Conservation (phyloP, 2,329 filamentous ascomycete species). For the Fusarium sp. region DNA sequence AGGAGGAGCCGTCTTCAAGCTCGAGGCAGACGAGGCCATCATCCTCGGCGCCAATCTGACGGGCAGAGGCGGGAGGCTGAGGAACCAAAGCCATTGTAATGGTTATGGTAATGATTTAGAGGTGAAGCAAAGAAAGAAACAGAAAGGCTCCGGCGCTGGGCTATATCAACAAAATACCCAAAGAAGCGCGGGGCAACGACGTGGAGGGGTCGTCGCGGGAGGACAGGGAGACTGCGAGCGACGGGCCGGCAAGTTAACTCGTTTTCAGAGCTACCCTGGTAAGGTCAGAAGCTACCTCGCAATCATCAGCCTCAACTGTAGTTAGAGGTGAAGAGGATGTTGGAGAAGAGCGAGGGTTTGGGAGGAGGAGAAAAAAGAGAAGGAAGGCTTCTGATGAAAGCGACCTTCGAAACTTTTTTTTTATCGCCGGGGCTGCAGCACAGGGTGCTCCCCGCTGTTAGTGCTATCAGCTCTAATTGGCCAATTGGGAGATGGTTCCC, state of each 20-base stretch:
- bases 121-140: constrained; percentile 10
- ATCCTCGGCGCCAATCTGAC: constrained; percentile 59
- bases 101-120: constrained; percentile 10
- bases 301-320: constrained; percentile 48
- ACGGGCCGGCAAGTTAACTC: constrained; percentile 49
- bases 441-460: constrained; percentile 30
- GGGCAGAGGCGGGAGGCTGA: constrained; percentile 67
- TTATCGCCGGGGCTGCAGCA: constrained; percentile 23
- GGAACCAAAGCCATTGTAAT: constrained; percentile 47
- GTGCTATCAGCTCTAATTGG: constrained; percentile 29
- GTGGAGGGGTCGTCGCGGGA: constrained; percentile 29
- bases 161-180: constrained; percentile 24
- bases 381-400: constrained; percentile 27
- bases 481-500: constrained; percentile 32
- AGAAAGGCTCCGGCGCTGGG: constrained; percentile 22
- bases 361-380: constrained; percentile 31
- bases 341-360: constrained; percentile 36
- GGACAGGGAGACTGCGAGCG: constrained; percentile 44
- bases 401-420: constrained; percentile 43
- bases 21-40: constrained; percentile 83
- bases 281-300: constrained; percentile 51
- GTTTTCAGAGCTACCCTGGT: constrained; percentile 49
- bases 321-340: constrained; percentile 27
- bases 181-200: constrained; percentile 42
- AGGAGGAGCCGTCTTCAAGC: constrained; percentile 88